Conservation (phyloP, 2,329 filamentous ascomycete species). For the Tricladium varicosporioides region DNA sequence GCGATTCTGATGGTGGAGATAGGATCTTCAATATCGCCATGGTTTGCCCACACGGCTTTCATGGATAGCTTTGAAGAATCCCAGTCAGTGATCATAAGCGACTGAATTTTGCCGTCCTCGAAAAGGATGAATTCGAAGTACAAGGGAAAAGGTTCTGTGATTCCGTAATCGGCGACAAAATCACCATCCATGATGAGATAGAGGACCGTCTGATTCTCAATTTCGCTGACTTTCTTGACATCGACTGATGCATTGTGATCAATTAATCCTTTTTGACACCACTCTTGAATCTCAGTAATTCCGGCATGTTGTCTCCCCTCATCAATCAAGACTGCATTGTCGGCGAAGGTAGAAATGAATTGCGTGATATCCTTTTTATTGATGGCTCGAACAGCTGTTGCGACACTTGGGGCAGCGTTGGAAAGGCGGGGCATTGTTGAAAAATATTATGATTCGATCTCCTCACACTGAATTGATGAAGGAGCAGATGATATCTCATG, state of each 20-base stretch:
- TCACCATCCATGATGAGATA: slow-evolving; percentile 17
- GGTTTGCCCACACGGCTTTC: slow-evolving; percentile 8
- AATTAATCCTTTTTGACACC: slow-evolving; percentile 7
- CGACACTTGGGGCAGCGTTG: background rate
- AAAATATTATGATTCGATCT: no score
- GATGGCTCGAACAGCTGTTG: slow-evolving; percentile 4
- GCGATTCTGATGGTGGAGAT: slow-evolving; percentile 16
- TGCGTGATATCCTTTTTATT: background rate
- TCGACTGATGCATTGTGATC: slow-evolving; percentile 9
- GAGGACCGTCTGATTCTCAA: slow-evolving; percentile 1
- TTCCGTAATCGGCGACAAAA: slow-evolving; percentile 10
- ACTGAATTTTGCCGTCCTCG: background rate
- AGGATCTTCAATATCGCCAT: slow-evolving; percentile 14
- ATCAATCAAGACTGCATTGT: slow-evolving; percentile 5
- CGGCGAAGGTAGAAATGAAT: slow-evolving; percentile 8
- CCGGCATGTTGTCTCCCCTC: slow-evolving; percentile 10
- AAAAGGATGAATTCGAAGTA: slow-evolving; percentile 9
- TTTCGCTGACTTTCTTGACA: background rate
- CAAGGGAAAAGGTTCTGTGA: slow-evolving; percentile 7
- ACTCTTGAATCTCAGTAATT: background rate
- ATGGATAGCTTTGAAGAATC: slow-evolving; percentile 7
- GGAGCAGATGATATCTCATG: background rate
- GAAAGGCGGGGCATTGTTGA: background rate
- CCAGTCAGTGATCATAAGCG: slow-evolving; percentile 9
- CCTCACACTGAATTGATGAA: background rate